Percentiles rank a stretch among this genome's conserved stretches.
These are phyloP conservation scores for Arthroderma uncinatum DNA, from an alignment of 2,329 filamentous ascomycete species.

Conservation along the genomic window DNA sequence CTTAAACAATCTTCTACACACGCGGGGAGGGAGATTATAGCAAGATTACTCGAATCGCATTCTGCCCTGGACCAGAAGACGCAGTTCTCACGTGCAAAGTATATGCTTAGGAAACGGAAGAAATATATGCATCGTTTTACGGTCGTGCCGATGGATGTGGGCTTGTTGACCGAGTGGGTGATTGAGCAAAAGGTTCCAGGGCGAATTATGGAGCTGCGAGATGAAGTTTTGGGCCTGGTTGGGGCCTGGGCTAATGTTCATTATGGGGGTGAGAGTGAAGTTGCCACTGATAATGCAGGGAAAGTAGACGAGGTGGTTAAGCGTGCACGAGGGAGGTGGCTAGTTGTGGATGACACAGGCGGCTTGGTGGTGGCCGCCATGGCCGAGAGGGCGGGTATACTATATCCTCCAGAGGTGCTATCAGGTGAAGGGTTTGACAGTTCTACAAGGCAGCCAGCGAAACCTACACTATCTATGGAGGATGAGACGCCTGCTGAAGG, in stretches of 20 bases:
- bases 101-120: conserved; percentile 83
- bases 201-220: conserved; percentile 74
- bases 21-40: conserved; percentile 78
- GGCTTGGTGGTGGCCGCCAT: conserved; percentile 71
- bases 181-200: conserved; percentile 67
- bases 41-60: conserved; percentile 85
- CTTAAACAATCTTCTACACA: conserved; percentile 61
- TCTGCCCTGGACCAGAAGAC: conserved; percentile 89
- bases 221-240: conserved; percentile 70
- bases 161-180: conserved; percentile 63
- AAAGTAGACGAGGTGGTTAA: background rate
- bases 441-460: conserved; percentile 3
- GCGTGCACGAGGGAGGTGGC: conserved; percentile 52
- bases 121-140: conserved; percentile 89
- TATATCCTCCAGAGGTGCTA: conserved; percentile 42
- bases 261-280: conserved; percentile 43
- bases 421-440: conserved; percentile 8
- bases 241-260: conserved; percentile 88
- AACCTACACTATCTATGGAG: background rate
- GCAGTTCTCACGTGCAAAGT: conserved; percentile 84
- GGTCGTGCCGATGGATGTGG: conserved; percentile 70
- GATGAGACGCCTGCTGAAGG: conserved; percentile 22
- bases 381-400: conserved; percentile 77
- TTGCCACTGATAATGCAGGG: background rate
- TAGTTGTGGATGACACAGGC: conserved; percentile 78